These are phyloP conservation scores for Citrus cavaleriei DNA, from an alignment of 345 rosid species.

Conservation along the genomic window DNA sequence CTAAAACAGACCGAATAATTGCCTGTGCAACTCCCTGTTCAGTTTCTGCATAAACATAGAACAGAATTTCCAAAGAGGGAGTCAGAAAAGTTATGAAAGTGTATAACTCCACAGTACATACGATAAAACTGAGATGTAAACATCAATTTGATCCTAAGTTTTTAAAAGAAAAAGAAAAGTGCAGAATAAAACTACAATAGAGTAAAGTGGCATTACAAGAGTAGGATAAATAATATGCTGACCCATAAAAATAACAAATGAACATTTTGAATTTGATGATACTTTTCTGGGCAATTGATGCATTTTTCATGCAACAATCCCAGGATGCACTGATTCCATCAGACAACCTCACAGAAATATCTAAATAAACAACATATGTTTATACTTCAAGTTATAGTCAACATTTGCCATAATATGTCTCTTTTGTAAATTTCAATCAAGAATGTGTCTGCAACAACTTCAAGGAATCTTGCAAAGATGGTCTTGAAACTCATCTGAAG, in stretches of 20 bases:
- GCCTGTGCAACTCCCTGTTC: slow-evolving; percentile 99
- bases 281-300: neutral
- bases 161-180: neutral
- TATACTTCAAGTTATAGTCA: neutral
- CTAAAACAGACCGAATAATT: slow-evolving; percentile 68
- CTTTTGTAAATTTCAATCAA: neutral
- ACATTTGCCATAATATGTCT: neutral
- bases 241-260: neutral
- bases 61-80: neutral
- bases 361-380: neutral
- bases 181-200: neutral
- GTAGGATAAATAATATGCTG: neutral
- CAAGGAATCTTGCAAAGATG: neutral
- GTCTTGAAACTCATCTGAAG: neutral
- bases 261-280: neutral
- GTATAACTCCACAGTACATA: neutral
- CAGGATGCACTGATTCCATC: neutral
- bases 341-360: neutral
- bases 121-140: neutral
- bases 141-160: neutral
- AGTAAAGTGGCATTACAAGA: neutral
- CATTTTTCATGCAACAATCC: neutral
- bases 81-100: neutral
- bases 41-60: slow-evolving; percentile 56
- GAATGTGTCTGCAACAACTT: neutral